Base-by-base conservation (phyloP, 306 rosid genomes). In the Cicer pinnatifidum region DNA sequence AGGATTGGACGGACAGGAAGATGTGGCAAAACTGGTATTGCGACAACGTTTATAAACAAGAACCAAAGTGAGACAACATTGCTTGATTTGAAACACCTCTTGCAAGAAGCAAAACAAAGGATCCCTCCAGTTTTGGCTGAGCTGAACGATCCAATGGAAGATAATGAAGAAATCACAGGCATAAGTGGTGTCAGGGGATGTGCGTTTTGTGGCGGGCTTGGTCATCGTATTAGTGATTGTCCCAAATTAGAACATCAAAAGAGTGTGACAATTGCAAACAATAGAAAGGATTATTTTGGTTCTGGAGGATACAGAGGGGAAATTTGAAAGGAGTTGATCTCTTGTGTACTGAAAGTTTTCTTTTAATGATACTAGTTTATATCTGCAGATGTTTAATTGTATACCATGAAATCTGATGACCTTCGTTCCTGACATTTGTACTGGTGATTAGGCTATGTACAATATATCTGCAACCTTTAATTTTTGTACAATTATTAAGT, bases 21-120 rank as follows among this genome's bases (percentile, higher is more conserved):
- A 69, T 91, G 98, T 72, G 97, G 97, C 67, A 91, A 88, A 85
- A 91, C 97, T 3, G 98, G 98, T 59, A 94, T 94, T 67, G 95
- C 97, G 0, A 94, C 97, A 16, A 91, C 96, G 9, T 94, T 94
- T 58, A 89, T 94, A 52, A 94, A 94, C 87, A 94, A 91, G 86
- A 94, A 91, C 66, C 98, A 94, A 78, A 89, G 85, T 43, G 97
- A 91, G 87, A 91, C 98, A 6, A 94, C 98, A 9, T 86, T 94
- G 12, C 98, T 94, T 73, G 98, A 94, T 78, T 73, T 94, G 88
- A 94, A 94, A 75, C 96, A 94, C 61, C 94, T 94, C 33, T 76
- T 94, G 90, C 95, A 94, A 82, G 98, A 94, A 85, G 98, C 98
- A 2, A 94, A 94, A 73, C 98, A 94, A 75, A 88, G 97, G 78